Evolutionary conservation across 805 yeast species (phyloP).

Genomic region (Kodamaea kakaduensis): DNA sequence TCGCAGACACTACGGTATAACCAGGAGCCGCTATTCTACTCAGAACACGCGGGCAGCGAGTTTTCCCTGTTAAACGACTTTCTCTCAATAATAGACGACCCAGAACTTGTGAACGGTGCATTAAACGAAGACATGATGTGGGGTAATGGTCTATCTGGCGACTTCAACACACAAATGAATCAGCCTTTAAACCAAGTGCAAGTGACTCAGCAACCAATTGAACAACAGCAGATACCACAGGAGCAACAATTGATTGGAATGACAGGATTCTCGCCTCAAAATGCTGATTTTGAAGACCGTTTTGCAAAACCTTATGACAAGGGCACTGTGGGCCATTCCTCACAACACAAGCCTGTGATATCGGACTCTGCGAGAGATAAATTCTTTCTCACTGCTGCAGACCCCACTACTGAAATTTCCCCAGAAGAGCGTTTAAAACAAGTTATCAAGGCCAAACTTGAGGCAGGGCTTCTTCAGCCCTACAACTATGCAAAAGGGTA

Average conservation of each 20-base stretch:
- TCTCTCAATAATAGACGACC: slow-evolving; percentile 84
- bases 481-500: slow-evolving; percentile 93
- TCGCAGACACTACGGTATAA: slow-evolving; percentile 42
- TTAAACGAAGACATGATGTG: slow-evolving; percentile 20
- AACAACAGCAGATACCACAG: slow-evolving; percentile 7
- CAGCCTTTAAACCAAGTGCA: slow-evolving; percentile 5
- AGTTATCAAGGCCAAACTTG: slow-evolving; percentile 89
- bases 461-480: slow-evolving; percentile 89
- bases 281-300: slow-evolving; percentile 1
- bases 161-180: slow-evolving; percentile 6
- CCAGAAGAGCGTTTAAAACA: slow-evolving; percentile 92
- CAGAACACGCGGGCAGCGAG: slow-evolving; percentile 92
- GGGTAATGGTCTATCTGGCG: slow-evolving; percentile 3
- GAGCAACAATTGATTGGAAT: neutral
- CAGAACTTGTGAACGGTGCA: slow-evolving; percentile 55
- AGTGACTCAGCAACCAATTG: too few species aligned
- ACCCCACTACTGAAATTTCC: slow-evolving; percentile 89
- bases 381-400: slow-evolving; percentile 93
- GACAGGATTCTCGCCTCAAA: slow-evolving; percentile 4
- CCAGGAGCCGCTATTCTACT: slow-evolving; percentile 76
- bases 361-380: slow-evolving; percentile 85
- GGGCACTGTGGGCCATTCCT: neutral
- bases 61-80: slow-evolving; percentile 87
- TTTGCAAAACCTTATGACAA: slow-evolving; percentile 1
- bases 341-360: slow-evolving; percentile 36